A percentile compares a stretch with the other conserved stretches of the same genome.
These are phyloP conservation scores for Dipodascopsis tothii DNA, from an alignment of 805 yeast species.

Conservation along the genomic window DNA sequence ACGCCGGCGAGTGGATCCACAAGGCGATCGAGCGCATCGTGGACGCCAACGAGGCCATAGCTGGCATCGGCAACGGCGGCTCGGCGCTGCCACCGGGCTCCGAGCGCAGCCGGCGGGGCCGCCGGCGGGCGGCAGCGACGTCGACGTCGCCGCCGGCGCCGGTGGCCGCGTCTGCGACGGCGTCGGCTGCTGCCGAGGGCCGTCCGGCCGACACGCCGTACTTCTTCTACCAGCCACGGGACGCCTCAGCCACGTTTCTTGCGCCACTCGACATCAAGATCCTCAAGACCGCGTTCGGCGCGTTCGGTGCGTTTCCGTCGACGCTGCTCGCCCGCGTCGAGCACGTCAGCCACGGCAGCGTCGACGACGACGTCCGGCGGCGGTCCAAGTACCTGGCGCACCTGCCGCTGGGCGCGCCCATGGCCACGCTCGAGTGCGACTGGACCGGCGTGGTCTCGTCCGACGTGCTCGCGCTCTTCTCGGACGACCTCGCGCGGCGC, in stretches of 20 bases:
- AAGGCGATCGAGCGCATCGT: slow-evolving; percentile 53
- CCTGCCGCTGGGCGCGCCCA: slow-evolving; percentile 74
- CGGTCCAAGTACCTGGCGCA: slow-evolving; percentile 71
- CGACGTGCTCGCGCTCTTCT: slow-evolving; percentile 42
- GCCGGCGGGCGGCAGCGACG: neutral
- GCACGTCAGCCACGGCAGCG: slow-evolving; percentile 56
- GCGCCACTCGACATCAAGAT: slow-evolving; percentile 76
- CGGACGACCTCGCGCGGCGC: slow-evolving; percentile 51
- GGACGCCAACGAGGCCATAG: slow-evolving; percentile 37
- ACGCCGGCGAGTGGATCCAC: slow-evolving; percentile 47
- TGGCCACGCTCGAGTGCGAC: slow-evolving; percentile 78
- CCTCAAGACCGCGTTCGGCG: slow-evolving; percentile 52
- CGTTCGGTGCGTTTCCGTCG: slow-evolving; percentile 62
- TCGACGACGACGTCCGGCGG: slow-evolving; percentile 51
- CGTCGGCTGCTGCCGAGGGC: slow-evolving; percentile 1
- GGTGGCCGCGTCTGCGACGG: slow-evolving; percentile 3
- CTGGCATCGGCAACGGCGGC: slow-evolving; percentile 28
- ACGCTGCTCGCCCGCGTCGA: slow-evolving; percentile 56
- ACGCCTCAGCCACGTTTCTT: slow-evolving; percentile 59
- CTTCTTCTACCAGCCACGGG: slow-evolving; percentile 72
- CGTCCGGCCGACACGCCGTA: slow-evolving; percentile 35
- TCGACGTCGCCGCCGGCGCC: neutral
- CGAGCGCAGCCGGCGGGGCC: slow-evolving; percentile 7
- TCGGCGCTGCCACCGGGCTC: too few species aligned
- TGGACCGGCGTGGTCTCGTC: slow-evolving; percentile 51